Evolutionary conservation across 192 early-diverging fungal species (phyloP).

Genomic region (Phycomyces blakesleeanus): DNA sequence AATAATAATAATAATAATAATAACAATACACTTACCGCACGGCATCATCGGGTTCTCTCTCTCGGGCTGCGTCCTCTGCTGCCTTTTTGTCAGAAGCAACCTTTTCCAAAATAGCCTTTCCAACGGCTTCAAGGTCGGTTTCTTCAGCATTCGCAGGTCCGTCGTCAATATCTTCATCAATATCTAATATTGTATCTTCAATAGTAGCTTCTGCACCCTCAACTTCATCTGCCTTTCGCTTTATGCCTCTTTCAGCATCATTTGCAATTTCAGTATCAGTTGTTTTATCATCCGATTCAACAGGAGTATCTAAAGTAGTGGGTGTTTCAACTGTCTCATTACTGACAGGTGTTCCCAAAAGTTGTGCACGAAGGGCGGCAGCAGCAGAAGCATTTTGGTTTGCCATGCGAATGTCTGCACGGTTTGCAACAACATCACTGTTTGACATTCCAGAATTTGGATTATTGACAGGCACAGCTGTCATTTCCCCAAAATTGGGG

Average conservation of each 20-base stretch:
- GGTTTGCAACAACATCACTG: constrained; percentile 42
- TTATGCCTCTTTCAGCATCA: constrained; percentile 26
- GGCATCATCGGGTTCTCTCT: constrained; percentile 58
- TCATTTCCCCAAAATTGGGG: constrained; percentile 33
- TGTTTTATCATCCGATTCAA: constrained; percentile 24
- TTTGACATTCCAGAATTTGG: constrained; percentile 47
- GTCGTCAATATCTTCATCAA: constrained; percentile 33
- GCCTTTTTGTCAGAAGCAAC: constrained; percentile 52
- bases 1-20: too few species aligned
- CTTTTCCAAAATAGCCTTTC: constrained; percentile 34
- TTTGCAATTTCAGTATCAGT: constrained; percentile 22
- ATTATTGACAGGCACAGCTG: constrained; percentile 38
- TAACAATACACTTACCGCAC: constrained; percentile 38
- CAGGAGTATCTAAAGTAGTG: background rate
- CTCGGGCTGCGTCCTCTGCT: constrained; percentile 53
- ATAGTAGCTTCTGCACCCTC: constrained; percentile 28
- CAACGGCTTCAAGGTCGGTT: constrained; percentile 33
- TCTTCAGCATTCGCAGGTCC: constrained; percentile 40
- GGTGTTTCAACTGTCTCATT: constrained; percentile 4
- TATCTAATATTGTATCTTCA: constrained; percentile 8
- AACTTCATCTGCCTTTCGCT: constrained; percentile 47
- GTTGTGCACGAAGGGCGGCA: constrained; percentile 54
- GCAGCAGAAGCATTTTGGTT: constrained; percentile 60
- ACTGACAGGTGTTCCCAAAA: constrained; percentile 35
- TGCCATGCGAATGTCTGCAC: constrained; percentile 37